Conservation (phyloP, 1,284 basidiomycete species). For the Wolfiporia cocos region DNA sequence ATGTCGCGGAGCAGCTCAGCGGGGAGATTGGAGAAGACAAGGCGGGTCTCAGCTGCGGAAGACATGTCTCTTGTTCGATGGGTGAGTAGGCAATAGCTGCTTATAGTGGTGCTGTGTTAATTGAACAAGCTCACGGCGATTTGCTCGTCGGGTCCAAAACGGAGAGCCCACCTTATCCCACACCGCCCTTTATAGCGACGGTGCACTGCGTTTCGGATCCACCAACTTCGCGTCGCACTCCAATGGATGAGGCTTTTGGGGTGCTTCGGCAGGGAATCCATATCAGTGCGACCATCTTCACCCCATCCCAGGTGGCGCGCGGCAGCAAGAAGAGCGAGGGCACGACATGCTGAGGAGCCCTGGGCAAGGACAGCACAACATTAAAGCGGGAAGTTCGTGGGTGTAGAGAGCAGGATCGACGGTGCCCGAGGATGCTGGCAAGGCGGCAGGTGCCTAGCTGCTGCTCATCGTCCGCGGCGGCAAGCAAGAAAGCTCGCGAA, state of each 20-base stretch:
- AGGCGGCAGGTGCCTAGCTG: not conserved
- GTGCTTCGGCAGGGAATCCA: conserved; percentile 17
- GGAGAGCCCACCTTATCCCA: conserved; percentile 2
- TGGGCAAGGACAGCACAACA: not conserved
- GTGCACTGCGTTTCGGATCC: conserved; percentile 5
- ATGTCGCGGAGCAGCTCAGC: conserved; percentile 30
- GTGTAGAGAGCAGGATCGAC: not conserved
- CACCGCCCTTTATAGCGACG: conserved; percentile 2
- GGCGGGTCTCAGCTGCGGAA: conserved; percentile 9
- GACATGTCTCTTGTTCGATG: conserved; percentile 5
- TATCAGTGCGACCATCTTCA: conserved; percentile 8
- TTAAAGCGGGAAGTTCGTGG: not conserved
- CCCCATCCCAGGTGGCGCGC: conserved; percentile 7
- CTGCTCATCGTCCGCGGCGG: conserved; percentile 3
- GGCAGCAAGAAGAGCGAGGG: not conserved
- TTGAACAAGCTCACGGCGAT: conserved; percentile 7
- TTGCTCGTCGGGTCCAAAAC: conserved; percentile 1
- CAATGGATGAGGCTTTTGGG: conserved; percentile 15
- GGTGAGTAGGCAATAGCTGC: not conserved
- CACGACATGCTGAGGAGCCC: not conserved
- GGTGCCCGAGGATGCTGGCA: not conserved
- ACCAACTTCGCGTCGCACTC: not conserved
- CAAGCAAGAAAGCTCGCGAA: conserved; percentile 3
- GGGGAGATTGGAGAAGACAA: conserved; percentile 28
- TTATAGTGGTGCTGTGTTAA: not conserved